phyloP scores from a whole-genome alignment of 2,329 filamentous ascomycete genomes.

The Byssoonygena ceratinophila region DNA sequence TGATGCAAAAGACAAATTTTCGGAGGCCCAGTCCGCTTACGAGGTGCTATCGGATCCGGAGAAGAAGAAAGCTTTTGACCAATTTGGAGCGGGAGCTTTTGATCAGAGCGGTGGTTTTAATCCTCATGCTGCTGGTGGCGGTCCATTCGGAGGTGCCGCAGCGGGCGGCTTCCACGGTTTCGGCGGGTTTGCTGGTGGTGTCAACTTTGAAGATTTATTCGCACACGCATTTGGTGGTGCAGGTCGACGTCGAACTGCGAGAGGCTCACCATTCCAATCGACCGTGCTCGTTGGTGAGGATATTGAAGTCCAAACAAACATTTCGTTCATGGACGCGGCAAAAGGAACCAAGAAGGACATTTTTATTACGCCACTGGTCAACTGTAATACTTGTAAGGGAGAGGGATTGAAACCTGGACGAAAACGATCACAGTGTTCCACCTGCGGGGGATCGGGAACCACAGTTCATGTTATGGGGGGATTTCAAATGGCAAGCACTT shows the following conservation, averaged over 20 bases:
- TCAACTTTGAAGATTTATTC: constrained; percentile 96
- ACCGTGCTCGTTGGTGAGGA: constrained; percentile 82
- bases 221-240: constrained; percentile 64
- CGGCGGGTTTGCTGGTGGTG: constrained; percentile 63
- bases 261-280: constrained; percentile 65
- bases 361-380: constrained; percentile 65
- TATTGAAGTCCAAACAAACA: constrained; percentile 85
- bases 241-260: constrained; percentile 44
- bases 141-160: constrained; percentile 46
- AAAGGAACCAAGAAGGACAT: constrained; percentile 87
- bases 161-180: constrained; percentile 50
- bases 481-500: constrained; percentile 93
- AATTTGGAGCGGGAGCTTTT: constrained; percentile 72
- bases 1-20: constrained; percentile 86
- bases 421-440: constrained; percentile 60
- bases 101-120: constrained; percentile 64
- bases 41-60: constrained; percentile 85
- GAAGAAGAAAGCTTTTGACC: constrained; percentile 86
- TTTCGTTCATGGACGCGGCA: constrained; percentile 92
- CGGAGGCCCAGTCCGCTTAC: constrained; percentile 86
- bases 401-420: constrained; percentile 74
- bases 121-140: constrained; percentile 50
- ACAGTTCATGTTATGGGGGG: constrained; percentile 83
- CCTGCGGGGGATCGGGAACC: constrained; percentile 77
- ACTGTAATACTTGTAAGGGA: constrained; percentile 74